Conservation (phyloP, 2,329 filamentous ascomycete genomes). For the Sporothrix brunneoviolacea region DNA sequence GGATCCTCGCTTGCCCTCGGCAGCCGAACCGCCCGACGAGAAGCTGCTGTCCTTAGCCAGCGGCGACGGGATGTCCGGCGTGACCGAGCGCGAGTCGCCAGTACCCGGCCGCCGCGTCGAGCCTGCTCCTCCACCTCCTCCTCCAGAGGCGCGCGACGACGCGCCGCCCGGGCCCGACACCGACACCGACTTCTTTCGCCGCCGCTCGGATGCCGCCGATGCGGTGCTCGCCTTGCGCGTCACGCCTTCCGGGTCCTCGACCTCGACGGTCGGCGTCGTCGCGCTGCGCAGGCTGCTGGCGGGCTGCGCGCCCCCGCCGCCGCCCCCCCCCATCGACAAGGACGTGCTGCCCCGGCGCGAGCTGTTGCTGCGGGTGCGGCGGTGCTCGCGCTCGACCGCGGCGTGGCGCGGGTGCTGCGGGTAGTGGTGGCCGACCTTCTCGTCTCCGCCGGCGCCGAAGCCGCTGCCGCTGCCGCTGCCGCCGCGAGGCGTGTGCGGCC, state of each 20-base stretch:
- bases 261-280: slow-evolving; percentile 36
- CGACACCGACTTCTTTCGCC: slow-evolving; percentile 41
- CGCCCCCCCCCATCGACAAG: slow-evolving; percentile 24
- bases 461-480: slow-evolving; percentile 8
- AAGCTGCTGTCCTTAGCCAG: slow-evolving; percentile 42
- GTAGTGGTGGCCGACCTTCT: slow-evolving; percentile 28
- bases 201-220: slow-evolving; percentile 42
- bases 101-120: slow-evolving; percentile 32
- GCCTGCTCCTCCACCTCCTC: slow-evolving; percentile 22
- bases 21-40: neutral
- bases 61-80: slow-evolving; percentile 49
- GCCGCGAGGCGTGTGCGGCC: slow-evolving; percentile 13
- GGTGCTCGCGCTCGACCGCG: slow-evolving; percentile 39
- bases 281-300: slow-evolving; percentile 21
- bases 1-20: neutral
- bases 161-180: slow-evolving; percentile 23
- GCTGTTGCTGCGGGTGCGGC: slow-evolving; percentile 45
- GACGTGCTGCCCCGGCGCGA: slow-evolving; percentile 45
- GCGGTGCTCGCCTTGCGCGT: slow-evolving; percentile 41
- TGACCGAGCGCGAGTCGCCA: slow-evolving; percentile 44
- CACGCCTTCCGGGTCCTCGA: slow-evolving; percentile 28
- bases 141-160: slow-evolving; percentile 31
- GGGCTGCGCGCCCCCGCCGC: slow-evolving; percentile 30
- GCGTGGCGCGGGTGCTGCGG: slow-evolving; percentile 37
- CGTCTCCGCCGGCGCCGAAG: slow-evolving; percentile 14